These are phyloP conservation scores for Carex kokanica DNA, from an alignment of 176 grass and related monocot species.

Conservation along the genomic window DNA sequence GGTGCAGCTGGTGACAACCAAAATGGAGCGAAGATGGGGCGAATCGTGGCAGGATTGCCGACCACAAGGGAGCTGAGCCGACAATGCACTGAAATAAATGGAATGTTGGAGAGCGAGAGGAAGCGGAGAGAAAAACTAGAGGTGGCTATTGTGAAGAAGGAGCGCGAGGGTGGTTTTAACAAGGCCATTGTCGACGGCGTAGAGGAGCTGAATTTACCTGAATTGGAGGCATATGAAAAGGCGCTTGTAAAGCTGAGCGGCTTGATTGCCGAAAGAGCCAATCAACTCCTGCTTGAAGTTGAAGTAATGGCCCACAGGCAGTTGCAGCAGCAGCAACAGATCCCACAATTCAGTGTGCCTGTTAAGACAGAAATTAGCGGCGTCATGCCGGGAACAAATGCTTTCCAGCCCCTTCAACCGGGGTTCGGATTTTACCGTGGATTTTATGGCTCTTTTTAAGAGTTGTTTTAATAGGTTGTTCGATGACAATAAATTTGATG, in stretches of 20 bases:
- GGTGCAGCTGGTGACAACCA: background rate
- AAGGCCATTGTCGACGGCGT: slow-evolving; percentile 30
- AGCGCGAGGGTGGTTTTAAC: slow-evolving; percentile 18
- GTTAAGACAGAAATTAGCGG: background rate
- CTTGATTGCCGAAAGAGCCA: slow-evolving; percentile 13
- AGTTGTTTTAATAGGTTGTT: background rate
- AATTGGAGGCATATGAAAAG: slow-evolving; percentile 30
- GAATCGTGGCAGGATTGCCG: background rate
- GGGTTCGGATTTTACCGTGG: slow-evolving; percentile 12
- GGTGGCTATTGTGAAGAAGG: slow-evolving; percentile 22
- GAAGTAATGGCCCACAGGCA: slow-evolving; percentile 25
- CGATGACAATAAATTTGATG: too few species aligned
- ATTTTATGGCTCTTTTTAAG: background rate
- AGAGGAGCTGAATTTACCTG: slow-evolving; percentile 21
- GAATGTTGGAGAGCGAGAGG: slow-evolving; percentile 25
- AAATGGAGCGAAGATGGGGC: background rate
- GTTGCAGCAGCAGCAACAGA: slow-evolving; percentile 11
- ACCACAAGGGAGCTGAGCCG: slow-evolving; percentile 27
- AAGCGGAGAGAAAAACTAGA: slow-evolving; percentile 25
- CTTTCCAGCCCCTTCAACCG: background rate
- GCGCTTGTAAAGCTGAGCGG: slow-evolving; percentile 25
- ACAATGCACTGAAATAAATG: slow-evolving; percentile 31
- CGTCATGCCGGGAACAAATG: background rate
- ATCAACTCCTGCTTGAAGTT: slow-evolving; percentile 35
- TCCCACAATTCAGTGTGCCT: background rate